phyloP scores from a whole-genome alignment of 1,284 basidiomycete genomes.

The Leccinum subrobustum region DNA sequence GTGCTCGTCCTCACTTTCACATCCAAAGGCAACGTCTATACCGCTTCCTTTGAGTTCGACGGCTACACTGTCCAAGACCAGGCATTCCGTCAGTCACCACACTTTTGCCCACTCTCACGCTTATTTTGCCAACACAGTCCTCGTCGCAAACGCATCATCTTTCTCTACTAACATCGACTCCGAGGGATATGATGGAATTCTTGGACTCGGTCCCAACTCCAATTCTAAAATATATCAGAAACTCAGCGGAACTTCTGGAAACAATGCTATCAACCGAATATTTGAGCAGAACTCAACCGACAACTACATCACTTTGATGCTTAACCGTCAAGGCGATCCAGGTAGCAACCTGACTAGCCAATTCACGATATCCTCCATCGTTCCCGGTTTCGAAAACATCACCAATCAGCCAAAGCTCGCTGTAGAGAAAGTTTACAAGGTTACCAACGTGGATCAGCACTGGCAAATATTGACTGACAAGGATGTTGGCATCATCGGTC shows the following conservation, averaged over 20 bases:
- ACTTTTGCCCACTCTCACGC: conserved; percentile 3
- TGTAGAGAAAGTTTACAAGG: conserved; percentile 52
- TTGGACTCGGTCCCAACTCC: conserved; percentile 73
- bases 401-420: conserved; percentile 59
- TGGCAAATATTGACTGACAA: conserved; percentile 73
- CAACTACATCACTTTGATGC: conserved; percentile 70
- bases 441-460: conserved; percentile 61
- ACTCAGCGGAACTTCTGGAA: conserved; percentile 47
- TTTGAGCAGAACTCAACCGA: conserved; percentile 54
- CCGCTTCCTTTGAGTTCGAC: conserved; percentile 55
- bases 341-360: conserved; percentile 51
- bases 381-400: conserved; percentile 61
- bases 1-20: conserved; percentile 2
- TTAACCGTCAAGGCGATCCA: conserved; percentile 59
- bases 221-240: conserved; percentile 64
- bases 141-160: conserved; percentile 61
- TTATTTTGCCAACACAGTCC: conserved; percentile 43
- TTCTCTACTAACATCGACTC: conserved; percentile 61
- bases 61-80: conserved; percentile 60
- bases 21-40: conserved; percentile 57
- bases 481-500: conserved; percentile 60
- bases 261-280: conserved; percentile 58
- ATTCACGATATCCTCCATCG: conserved; percentile 47
- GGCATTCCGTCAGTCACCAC: conserved; percentile 60
- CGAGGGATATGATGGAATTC: conserved; percentile 67